A percentile compares a stretch with the other conserved stretches of the same genome.
phyloP scores from a whole-genome alignment of 306 rosid genomes.

The Gillenia trifoliata region DNA sequence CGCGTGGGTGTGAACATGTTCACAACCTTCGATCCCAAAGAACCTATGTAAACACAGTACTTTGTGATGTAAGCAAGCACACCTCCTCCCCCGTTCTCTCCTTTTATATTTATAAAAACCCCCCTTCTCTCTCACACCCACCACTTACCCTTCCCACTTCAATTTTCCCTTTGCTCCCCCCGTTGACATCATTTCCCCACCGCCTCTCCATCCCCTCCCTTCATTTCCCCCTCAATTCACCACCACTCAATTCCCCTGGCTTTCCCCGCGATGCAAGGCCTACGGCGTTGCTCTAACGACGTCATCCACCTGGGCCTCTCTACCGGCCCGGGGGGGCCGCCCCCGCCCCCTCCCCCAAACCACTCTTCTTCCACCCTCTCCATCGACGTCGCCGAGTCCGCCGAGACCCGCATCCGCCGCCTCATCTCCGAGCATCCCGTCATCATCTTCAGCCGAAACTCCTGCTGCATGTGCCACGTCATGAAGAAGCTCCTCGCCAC shows the following conservation, averaged over 20 bases:
- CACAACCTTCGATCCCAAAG: constrained; percentile 6
- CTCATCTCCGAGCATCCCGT: constrained; percentile 94
- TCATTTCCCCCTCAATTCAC: background rate
- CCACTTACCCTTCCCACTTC: background rate
- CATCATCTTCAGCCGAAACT: constrained; percentile 74
- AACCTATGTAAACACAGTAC: constrained; percentile 25
- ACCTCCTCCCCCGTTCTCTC: background rate
- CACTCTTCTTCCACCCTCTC: constrained; percentile 48
- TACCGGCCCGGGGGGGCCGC: constrained; percentile 1
- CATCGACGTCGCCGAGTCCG: constrained; percentile 79
- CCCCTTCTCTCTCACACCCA: background rate
- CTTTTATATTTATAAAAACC: constrained; percentile 3
- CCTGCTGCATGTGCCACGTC: constrained; percentile 99
- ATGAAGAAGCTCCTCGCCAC: constrained; percentile 92
- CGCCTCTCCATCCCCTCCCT: background rate
- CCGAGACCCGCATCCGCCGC: constrained; percentile 71
- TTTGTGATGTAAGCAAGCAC: constrained; percentile 50
- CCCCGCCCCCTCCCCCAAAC: background rate
- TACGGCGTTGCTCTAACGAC: constrained; percentile 63
- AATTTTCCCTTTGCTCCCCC: background rate
- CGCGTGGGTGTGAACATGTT: constrained; percentile 15
- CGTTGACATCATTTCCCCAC: constrained; percentile 40
- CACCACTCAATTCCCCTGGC: background rate
- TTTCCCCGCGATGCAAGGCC: constrained; percentile 64
- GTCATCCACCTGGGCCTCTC: constrained; percentile 52